Percentiles rank a stretch among this genome's conserved stretches.
Conservation (phyloP, 2,329 filamentous ascomycete genomes). For the Xylariaceae sp. region DNA sequence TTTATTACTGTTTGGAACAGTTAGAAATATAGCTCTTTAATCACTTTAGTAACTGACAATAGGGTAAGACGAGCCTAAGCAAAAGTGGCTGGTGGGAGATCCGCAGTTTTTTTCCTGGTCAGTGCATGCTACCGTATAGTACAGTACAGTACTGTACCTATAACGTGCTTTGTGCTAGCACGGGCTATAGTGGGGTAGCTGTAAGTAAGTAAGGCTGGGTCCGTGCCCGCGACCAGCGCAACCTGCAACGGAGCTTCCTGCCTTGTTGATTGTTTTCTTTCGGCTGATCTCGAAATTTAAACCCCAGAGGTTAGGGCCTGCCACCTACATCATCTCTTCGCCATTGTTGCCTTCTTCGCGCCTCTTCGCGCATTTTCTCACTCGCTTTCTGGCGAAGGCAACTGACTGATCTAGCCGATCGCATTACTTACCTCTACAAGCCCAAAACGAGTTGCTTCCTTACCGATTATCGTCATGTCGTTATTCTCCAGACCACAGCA, state of each 20-base stretch:
- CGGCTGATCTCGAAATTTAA: slow-evolving; percentile 36
- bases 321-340: not conserved
- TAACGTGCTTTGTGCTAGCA: too few relatives aligned
- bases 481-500: slow-evolving; percentile 29
- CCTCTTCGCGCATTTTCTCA: not conserved
- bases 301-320: not conserved
- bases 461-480: slow-evolving; percentile 36
- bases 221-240: slow-evolving; percentile 26
- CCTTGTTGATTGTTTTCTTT: slow-evolving; percentile 41
- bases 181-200: too few relatives aligned
- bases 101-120: too few relatives aligned
- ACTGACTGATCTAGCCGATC: slow-evolving; percentile 6
- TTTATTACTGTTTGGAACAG: too few relatives aligned
- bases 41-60: too few relatives aligned
- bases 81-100: too few relatives aligned
- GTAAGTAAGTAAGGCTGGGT: too few relatives aligned
- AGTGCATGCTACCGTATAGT: too few relatives aligned
- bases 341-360: not conserved
- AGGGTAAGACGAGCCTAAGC: too few relatives aligned
- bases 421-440: not conserved
- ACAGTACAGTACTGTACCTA: too few relatives aligned
- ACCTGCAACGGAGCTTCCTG: slow-evolving; percentile 16
- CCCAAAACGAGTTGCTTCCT: not conserved
- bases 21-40: too few relatives aligned
- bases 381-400: not conserved